These are phyloP conservation scores for Pseudodiploospora longispora DNA, from an alignment of 2,329 filamentous ascomycete species.

Conservation along the genomic window DNA sequence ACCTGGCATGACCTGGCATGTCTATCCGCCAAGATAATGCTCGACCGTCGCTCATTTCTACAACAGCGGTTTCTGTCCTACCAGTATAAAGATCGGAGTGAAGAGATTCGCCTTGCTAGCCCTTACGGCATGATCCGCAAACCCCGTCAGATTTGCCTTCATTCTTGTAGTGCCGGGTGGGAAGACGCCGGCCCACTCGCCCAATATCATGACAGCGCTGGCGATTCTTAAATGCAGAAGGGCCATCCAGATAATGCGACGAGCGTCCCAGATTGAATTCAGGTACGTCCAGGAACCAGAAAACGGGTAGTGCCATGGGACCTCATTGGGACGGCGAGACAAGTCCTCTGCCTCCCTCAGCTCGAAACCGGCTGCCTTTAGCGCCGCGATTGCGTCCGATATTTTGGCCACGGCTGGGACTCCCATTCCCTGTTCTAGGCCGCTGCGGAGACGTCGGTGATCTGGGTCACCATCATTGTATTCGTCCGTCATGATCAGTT, in stretches of 20 bases:
- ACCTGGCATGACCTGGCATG: too few relatives aligned
- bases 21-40: too few relatives aligned
- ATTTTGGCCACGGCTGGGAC: slow-evolving; percentile 90
- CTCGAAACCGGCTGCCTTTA: slow-evolving; percentile 77
- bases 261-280: too few relatives aligned
- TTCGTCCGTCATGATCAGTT: slow-evolving; percentile 90
- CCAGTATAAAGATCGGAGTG: not conserved
- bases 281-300: not conserved
- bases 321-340: slow-evolving; percentile 33
- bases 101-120: not conserved
- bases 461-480: slow-evolving; percentile 78
- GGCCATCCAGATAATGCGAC: too few relatives aligned
- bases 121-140: not conserved
- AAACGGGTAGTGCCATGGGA: not conserved
- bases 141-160: too few relatives aligned
- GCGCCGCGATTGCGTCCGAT: slow-evolving; percentile 68
- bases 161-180: too few relatives aligned
- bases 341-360: slow-evolving; percentile 51
- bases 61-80: not conserved
- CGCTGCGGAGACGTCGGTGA: slow-evolving; percentile 78
- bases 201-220: too few relatives aligned
- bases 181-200: too few relatives aligned
- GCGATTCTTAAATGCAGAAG: too few relatives aligned
- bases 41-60: too few relatives aligned
- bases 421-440: slow-evolving; percentile 84